Conservation (phyloP, 352 stramenopile genomes). For the Phytopythium delawarense region DNA sequence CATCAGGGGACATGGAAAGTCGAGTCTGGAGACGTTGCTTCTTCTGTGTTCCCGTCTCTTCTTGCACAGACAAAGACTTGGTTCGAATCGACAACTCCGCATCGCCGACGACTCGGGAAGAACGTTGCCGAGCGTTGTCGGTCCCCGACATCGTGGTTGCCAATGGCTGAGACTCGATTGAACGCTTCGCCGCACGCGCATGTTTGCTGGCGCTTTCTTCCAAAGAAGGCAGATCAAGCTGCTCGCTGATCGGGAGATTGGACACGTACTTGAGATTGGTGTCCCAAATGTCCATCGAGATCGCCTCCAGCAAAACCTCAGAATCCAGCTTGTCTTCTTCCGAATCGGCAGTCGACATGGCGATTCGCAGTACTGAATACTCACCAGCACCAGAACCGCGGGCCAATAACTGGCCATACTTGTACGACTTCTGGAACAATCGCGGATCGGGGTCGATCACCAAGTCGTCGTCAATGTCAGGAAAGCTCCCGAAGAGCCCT, state of each 20-base stretch:
- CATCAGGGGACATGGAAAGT: slow-evolving; percentile 49
- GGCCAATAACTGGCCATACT: slow-evolving; percentile 23
- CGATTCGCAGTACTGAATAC: slow-evolving; percentile 71
- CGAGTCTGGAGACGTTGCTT: slow-evolving; percentile 23
- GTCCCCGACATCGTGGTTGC: not conserved
- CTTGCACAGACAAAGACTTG: not conserved
- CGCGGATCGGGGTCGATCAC: slow-evolving; percentile 60
- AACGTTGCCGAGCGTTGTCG: not conserved
- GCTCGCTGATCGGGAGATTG: slow-evolving; percentile 62
- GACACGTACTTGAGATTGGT: slow-evolving; percentile 82
- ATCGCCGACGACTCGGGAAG: not conserved
- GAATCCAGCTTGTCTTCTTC: slow-evolving; percentile 59
- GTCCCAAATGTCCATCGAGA: slow-evolving; percentile 85
- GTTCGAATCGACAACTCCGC: not conserved
- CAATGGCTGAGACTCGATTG: not conserved
- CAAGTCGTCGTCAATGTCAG: slow-evolving; percentile 46
- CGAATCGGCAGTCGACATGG: slow-evolving; percentile 67
- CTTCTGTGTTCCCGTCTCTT: slow-evolving; percentile 10
- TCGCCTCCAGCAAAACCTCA: slow-evolving; percentile 81
- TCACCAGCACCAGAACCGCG: slow-evolving; percentile 31
- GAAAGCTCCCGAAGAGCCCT: slow-evolving; percentile 56
- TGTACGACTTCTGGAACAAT: slow-evolving; percentile 28
- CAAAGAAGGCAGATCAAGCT: slow-evolving; percentile 51
- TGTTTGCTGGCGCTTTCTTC: slow-evolving; percentile 6
- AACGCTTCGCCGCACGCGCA: not conserved